phyloP scores from a whole-genome alignment of 257 asterid genomes.

The Linaria vulgaris region DNA sequence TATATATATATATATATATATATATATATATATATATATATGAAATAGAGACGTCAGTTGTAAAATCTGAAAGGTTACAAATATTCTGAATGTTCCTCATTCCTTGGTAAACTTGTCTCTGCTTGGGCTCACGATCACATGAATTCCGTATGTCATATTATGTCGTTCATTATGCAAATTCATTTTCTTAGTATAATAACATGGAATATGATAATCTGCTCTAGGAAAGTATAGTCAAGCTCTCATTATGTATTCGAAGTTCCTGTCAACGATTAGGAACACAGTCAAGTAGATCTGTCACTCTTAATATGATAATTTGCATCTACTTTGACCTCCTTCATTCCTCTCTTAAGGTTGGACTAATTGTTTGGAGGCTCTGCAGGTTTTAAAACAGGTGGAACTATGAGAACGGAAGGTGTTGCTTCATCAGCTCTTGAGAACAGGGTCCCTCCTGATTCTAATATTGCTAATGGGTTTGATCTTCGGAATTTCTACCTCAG shows the following conservation, averaged over 20 bases:
- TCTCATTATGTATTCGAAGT: slow-evolving; percentile 5
- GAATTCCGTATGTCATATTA: too few relatives aligned
- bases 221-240: slow-evolving; percentile 15
- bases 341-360: slow-evolving; percentile 16
- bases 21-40: too few relatives aligned
- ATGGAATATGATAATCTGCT: slow-evolving; percentile 6
- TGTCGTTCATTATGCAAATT: neutral
- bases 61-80: neutral
- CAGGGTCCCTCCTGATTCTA: slow-evolving; percentile 53
- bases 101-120: neutral
- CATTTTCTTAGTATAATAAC: slow-evolving; percentile 7
- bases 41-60: too few relatives aligned
- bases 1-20: too few relatives aligned
- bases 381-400: slow-evolving; percentile 64
- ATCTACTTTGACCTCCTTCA: neutral
- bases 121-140: too few relatives aligned
- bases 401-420: slow-evolving; percentile 41
- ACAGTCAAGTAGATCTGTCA: slow-evolving; percentile 15
- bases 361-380: slow-evolving; percentile 26
- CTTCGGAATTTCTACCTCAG: slow-evolving; percentile 55
- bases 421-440: slow-evolving; percentile 60
- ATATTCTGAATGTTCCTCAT: neutral
- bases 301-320: slow-evolving; percentile 2
- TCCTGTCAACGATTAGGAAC: neutral
- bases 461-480: slow-evolving; percentile 49